Base-by-base conservation (phyloP, 2,329 filamentous ascomycete species). In the Sporothrix schenckii region DNA sequence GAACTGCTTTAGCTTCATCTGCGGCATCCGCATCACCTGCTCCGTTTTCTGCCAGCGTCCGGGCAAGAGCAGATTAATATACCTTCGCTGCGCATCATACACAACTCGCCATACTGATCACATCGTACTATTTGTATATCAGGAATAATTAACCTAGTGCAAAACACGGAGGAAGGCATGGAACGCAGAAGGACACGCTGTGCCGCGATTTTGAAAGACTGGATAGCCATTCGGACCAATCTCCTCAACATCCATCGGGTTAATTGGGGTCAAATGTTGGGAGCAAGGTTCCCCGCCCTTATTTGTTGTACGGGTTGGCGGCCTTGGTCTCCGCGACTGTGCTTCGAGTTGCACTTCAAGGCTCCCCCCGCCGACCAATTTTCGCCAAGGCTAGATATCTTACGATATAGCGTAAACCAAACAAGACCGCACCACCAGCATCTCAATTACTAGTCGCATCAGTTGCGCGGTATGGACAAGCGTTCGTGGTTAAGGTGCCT, bases 1-100 rank as follows among this genome's bases (percentile, higher is more conserved):
- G 19, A n/a, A 66, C 24, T 24, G 50, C 27, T 30, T 52, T 52
- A 52, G 24, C 34, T 34, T 34, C 44, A 66, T 66, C 61, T 66
- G 61, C 44, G 61, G 24, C 44, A 27, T 19, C 24, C 39, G 10
- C 47, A 10, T 27, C 16, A 7, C 30, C 6, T 47, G 34, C 34
- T 34, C 4, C 34, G 34, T 9, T 34, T 34, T 34, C 21, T 44
- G 19, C 34, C 56, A 60, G 34, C 24, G 34, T 10, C 13, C 34
- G 34, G 56, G 34, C 34, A 10, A 21, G 56, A 24, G 13, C 39
- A 21, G 41, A 49, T 41, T n/a, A 63, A 30, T 63, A 63, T 61
- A 44, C 14, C 16, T 63, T 27, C 39, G 21, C 11, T 7, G 39
- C 47, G 41, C n/a, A 63, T 53, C 4, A 9, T 30, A 30, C 34